Percentiles rank a stretch among this genome's conserved stretches.
Conservation (phyloP, 176 grass and related monocot species). For the Aegilops umbellulata region DNA sequence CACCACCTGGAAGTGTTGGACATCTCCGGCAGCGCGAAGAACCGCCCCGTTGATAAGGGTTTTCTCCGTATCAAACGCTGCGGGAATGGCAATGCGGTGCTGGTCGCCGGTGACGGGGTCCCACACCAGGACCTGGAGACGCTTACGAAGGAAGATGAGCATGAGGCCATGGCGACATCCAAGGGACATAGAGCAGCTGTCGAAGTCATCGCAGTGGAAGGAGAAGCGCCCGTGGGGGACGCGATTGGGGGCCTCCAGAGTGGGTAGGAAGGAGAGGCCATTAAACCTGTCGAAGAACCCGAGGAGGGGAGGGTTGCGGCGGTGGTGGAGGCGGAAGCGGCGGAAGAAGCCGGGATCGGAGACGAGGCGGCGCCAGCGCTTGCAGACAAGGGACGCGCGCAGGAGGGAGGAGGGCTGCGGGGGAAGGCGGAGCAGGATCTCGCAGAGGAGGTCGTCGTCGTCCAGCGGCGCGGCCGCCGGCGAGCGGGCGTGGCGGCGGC, state of each 20-base stretch:
- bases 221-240: neutral
- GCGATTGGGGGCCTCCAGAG: neutral
- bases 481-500: neutral
- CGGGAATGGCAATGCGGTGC: neutral
- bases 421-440: neutral
- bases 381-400: neutral
- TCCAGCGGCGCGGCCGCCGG: neutral
- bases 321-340: neutral
- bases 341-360: neutral
- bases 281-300: neutral
- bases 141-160: neutral
- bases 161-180: neutral
- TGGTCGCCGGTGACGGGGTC: neutral
- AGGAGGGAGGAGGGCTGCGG: neutral
- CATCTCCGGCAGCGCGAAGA: neutral
- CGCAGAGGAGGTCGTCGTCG: neutral
- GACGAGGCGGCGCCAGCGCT: neutral
- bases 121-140: neutral
- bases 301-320: neutral
- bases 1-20: neutral
- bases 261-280: neutral
- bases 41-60: neutral
- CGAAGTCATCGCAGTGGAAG: neutral
- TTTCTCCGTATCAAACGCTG: neutral
- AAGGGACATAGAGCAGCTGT: neutral